Base-by-base conservation (phyloP, 139 green algal species). In the Closterium sp. region DNA sequence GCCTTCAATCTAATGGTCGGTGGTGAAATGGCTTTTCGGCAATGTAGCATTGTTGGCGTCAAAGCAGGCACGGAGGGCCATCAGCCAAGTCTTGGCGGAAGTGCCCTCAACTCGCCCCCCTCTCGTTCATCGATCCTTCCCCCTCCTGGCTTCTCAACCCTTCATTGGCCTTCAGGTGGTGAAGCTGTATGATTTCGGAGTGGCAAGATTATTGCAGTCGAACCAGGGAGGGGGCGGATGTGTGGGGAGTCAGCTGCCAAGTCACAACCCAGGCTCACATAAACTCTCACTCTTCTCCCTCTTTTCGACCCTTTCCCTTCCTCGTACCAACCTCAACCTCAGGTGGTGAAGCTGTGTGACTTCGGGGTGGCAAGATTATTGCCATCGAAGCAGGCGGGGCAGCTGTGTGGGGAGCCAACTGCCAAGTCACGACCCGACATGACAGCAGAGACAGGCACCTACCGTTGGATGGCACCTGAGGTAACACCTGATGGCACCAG, bases 361-460 rank as follows among this genome's bases (percentile, higher is more conserved):
- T 99, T 99, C 96, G 98, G 98, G 3, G 98, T 99, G 31, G 97
- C 98, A 31, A 95, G 98, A 86, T 19, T 76, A 19, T 19, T 76
- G 55, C 55, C 55, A 28, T 76, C 55, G 55, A 76, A 86, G 83
- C 83, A 86, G 33, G 30, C 31, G 6, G 85, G 33, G 19, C 85
- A n/a, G 33, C 25, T 88, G 23, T 88, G 34, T 90, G 34, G 36
- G 36, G 87, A 30, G 34, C 23, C 34, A 16, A 36, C 87, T 16
- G 87, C 21, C 87, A 43, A 86, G 9, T 93, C 91, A 6, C 97
- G 97, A 8, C 25, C 32, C 31, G 93, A 95, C 34, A 99, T 99
- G 98, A 99, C 98, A 1, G 98, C 98, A 30, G 98, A 99, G 95
- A 99, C 98, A 8, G 98, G 98, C 12, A 99, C 98, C 0, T 99